These are phyloP conservation scores for Boletus rufocinnamomeus DNA, from an alignment of 768 basidiomycete genomes.

Conservation along the genomic window DNA sequence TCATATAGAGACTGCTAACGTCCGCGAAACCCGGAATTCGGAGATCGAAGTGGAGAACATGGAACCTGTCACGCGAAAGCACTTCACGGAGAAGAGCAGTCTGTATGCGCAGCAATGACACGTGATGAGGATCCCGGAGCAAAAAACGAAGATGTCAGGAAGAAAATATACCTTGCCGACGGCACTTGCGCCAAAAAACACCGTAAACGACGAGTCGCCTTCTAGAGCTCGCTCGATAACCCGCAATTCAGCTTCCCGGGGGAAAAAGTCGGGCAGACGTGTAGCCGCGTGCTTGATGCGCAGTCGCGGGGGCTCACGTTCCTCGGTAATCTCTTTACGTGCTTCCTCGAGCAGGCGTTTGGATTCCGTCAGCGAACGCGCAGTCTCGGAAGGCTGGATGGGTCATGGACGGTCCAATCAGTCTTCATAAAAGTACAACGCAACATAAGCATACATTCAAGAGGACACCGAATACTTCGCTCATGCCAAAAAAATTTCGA, in stretches of 20 bases:
- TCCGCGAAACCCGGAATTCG: constrained; percentile 85
- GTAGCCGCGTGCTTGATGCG: constrained; percentile 78
- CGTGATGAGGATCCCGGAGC: not conserved
- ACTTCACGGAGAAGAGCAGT: constrained; percentile 80
- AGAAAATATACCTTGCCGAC: constrained; percentile 65
- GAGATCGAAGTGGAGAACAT: constrained; percentile 83
- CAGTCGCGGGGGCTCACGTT: constrained; percentile 62
- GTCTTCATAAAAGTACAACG: constrained; percentile 1
- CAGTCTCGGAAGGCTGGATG: constrained; percentile 71
- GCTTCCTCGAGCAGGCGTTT: constrained; percentile 76
- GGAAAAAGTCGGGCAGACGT: constrained; percentile 71
- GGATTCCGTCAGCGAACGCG: constrained; percentile 79
- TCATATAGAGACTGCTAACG: constrained; percentile 72
- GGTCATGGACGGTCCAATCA: constrained; percentile 16
- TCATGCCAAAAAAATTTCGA: constrained; percentile 77
- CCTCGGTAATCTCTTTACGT: constrained; percentile 70
- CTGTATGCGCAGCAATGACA: constrained; percentile 35
- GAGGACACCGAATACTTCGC: constrained; percentile 74
- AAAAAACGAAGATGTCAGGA: not conserved
- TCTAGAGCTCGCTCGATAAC: constrained; percentile 66
- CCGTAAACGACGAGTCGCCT: constrained; percentile 73
- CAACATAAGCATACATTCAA: constrained; percentile 56
- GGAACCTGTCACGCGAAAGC: constrained; percentile 64
- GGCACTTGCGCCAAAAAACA: constrained; percentile 78
- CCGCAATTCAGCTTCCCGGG: constrained; percentile 64